A percentile compares a stretch with the other conserved stretches of the same genome.
phyloP scores from a whole-genome alignment of 1,284 basidiomycete genomes.

The Malassezia cuniculi region DNA sequence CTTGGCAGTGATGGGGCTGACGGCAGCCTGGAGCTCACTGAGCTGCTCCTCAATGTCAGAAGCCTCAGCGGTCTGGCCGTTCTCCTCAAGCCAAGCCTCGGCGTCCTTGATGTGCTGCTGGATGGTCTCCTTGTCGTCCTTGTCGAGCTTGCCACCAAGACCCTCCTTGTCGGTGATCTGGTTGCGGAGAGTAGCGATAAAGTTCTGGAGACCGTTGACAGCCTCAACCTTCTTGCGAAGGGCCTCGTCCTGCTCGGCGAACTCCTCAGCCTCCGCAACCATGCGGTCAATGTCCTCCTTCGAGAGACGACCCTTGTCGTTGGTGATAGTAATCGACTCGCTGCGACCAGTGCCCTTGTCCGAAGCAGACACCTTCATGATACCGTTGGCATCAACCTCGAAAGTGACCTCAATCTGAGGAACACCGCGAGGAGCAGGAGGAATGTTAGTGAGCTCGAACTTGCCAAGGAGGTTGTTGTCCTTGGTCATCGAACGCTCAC shows the following conservation, averaged over 20 bases:
- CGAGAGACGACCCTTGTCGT: constrained; percentile 43
- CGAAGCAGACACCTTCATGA: constrained; percentile 43
- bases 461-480: constrained; percentile 96
- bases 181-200: constrained; percentile 38
- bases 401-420: constrained; percentile 46
- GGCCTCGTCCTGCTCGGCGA: constrained; percentile 42
- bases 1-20: constrained; percentile 44
- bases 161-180: constrained; percentile 44
- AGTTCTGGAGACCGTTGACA: constrained; percentile 42
- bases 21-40: constrained; percentile 40
- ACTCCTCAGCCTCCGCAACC: constrained; percentile 44
- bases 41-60: constrained; percentile 45
- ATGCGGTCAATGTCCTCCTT: constrained; percentile 44
- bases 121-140: constrained; percentile 43
- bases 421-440: constrained; percentile 84
- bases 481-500: constrained; percentile 87
- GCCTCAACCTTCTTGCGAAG: constrained; percentile 42
- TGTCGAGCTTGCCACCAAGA: constrained; percentile 44
- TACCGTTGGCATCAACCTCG: constrained; percentile 44
- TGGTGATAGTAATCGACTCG: constrained; percentile 42
- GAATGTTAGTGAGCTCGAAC: constrained; percentile 83
- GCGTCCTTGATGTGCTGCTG: constrained; percentile 42
- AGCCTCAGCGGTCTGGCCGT: constrained; percentile 36
- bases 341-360: constrained; percentile 45
- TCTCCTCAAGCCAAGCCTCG: constrained; percentile 44